Evolutionary conservation across 2,329 filamentous ascomycete species (phyloP).

Genomic region (Coleophoma eucalyptorum): DNA sequence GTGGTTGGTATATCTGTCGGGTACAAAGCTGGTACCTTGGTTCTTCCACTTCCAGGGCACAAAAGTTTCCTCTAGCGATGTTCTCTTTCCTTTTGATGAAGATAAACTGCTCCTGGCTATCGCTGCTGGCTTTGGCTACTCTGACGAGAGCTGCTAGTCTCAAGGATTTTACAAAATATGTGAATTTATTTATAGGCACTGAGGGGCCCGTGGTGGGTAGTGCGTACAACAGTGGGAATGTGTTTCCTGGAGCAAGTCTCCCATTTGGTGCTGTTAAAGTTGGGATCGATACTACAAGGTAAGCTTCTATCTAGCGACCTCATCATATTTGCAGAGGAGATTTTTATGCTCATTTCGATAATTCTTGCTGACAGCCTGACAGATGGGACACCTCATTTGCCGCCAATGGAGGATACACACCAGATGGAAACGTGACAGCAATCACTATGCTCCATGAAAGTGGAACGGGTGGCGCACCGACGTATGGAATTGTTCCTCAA

Average conservation of each 20-base stretch:
- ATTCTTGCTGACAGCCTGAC: too few relatives aligned
- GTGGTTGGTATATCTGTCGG: too few relatives aligned
- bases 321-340: slow-evolving; percentile 5
- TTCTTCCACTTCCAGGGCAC: too few relatives aligned
- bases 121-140: background rate
- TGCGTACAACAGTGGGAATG: slow-evolving; percentile 37
- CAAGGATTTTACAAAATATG: slow-evolving; percentile 26
- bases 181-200: slow-evolving; percentile 47
- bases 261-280: slow-evolving; percentile 40
- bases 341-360: too few relatives aligned
- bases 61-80: too few relatives aligned
- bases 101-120: too few relatives aligned
- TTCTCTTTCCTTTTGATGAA: too few relatives aligned
- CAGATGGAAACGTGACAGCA: slow-evolving; percentile 41
- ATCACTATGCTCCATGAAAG: slow-evolving; percentile 52
- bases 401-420: slow-evolving; percentile 36
- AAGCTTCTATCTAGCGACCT: slow-evolving; percentile 6
- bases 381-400: background rate
- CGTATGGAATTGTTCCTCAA: slow-evolving; percentile 51
- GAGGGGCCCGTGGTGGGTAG: slow-evolving; percentile 39
- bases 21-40: too few relatives aligned
- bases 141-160: background rate
- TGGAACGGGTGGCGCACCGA: slow-evolving; percentile 54
- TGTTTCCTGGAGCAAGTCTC: slow-evolving; percentile 35
- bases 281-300: slow-evolving; percentile 31